Base-by-base conservation (phyloP, 345 rosid genomes). In the Jatropha curcas region DNA sequence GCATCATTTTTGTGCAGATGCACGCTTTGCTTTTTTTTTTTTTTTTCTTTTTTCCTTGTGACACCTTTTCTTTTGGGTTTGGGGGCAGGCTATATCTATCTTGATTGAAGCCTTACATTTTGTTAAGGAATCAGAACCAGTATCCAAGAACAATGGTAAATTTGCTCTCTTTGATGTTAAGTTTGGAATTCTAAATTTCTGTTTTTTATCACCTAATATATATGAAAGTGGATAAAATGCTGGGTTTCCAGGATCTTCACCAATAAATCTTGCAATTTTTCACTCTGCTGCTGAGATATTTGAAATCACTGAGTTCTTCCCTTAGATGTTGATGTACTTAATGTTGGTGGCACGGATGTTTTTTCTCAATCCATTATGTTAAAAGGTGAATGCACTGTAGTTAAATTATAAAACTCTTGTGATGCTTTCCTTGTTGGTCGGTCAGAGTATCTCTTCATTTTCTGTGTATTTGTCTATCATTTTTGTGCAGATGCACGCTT, bases 261-360 rank as follows among this genome's bases (percentile, higher is more conserved):
- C 99, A 1, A 84, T 88, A 75, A 89, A 86, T 85, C 89, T 95
- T 83, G 99, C 99, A 31, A 92, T 88, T 78, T 89, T 92, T 80
- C 99, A 92, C 84, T 90, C 99, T 14, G 92, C 96, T 73, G 97
- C 98, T 63, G 99, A 95, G 83, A 92, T 92, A 82, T 88, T 95
- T 82, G 99, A 95, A 80, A n/a, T n/a, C n/a, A n/a, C 24, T 20
- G 70, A 48, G 25, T 5, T 1, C 17, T 66, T n/a, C n/a, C 24
- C 30, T 33, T 13, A 52, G 58, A 12, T 51, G 12, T 52, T 10
- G 16, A 12, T 39, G 13, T 31, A 51, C 7, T 67, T 34, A 30
- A 37, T 25, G 33, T 25, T 16, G 12, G 31, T 37, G 13, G n/a
- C 48, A 41, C 12, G 22, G 33, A 5, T 14, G 19, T 39, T 24